Base-by-base conservation (phyloP, 768 basidiomycete species). In the Cyclocybe cylindracea region DNA sequence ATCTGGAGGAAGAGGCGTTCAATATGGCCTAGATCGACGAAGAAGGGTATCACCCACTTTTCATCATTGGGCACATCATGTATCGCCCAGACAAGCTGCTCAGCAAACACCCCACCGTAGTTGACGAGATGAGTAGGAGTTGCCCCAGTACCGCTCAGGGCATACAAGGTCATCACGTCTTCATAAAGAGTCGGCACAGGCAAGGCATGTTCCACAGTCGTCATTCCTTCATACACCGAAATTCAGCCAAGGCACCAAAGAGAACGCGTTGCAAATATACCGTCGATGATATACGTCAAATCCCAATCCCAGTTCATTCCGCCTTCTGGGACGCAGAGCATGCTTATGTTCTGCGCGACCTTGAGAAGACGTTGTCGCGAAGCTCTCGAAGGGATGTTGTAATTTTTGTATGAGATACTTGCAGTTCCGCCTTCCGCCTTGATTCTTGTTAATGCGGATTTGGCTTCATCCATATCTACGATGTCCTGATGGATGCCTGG, bases 281-380 rank as follows among this genome's bases (percentile, higher is more conserved):
- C 88, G 59, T 90, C 88, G n/a, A 87, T 69, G 49, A 89, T 87
- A 57, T 89, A 90, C 0, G 88, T 87, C 57, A 83, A 66, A 58
- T 89, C 87, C 88, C 88, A 90, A 59, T 90, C 87, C 29, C 75
- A 82, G 61, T 86, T 87, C 87, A 88, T 87, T 7, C 88, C 88
- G 36, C 87, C 87, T 66, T 89, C 87, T 0, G 87, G 87, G 4
- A 89, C 81, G 52, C 85, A 87, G 10, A 85, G 72, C 86, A 89
- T 86, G 34, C 76, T 77, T 39, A 88, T 61, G 53, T 86, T 78
- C 33, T 75, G 74, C 9, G 86, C 86, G 35, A 81, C 82, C 10
- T 78, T 70, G 18, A 89, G 67, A 44, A 89, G 67, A 32, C 87
- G 72, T 61, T 89, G 87, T 10, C 87, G 75, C 11, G 87, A 84